These are phyloP conservation scores for Daedaleopsis nitida DNA, from an alignment of 768 basidiomycete genomes.

Conservation along the genomic window DNA sequence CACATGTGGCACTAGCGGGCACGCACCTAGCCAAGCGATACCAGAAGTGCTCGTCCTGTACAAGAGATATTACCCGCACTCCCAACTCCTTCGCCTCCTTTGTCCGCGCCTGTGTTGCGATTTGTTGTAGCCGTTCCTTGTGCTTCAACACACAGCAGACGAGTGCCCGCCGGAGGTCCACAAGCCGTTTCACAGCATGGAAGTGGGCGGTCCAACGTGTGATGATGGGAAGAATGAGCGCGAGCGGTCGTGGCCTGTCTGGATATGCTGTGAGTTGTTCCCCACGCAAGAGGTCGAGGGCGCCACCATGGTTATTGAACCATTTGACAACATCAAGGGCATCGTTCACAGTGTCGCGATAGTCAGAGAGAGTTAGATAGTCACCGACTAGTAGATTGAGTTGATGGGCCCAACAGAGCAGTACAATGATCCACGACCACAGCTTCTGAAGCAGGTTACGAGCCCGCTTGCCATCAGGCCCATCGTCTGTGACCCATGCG, in stretches of 20 bases:
- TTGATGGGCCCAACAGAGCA: conserved; percentile 29
- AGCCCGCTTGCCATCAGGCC: conserved; percentile 19
- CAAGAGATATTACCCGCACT: background rate
- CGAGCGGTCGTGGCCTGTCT: background rate
- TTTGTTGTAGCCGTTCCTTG: background rate
- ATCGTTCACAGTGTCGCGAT: background rate
- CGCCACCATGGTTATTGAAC: conserved; percentile 32
- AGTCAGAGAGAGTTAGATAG: conserved; percentile 10
- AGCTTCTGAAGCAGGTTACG: background rate
- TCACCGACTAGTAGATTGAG: conserved; percentile 32
- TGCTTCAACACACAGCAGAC: background rate
- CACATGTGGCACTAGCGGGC: no score
- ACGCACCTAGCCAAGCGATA: conserved; percentile 3
- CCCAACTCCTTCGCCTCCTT: conserved; percentile 13
- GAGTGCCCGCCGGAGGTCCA: background rate
- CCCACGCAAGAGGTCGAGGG: conserved; percentile 20
- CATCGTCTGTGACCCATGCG: conserved; percentile 16
- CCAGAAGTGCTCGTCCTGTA: conserved; percentile 10
- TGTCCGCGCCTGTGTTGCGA: background rate
- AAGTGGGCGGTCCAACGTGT: conserved; percentile 24
- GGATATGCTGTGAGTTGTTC: conserved; percentile 10
- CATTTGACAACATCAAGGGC: conserved; percentile 28
- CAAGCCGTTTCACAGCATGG: conserved; percentile 6
- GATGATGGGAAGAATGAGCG: conserved; percentile 14
- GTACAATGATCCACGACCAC: background rate